phyloP scores from a whole-genome alignment of 257 asterid species.

The Solanum raphanifolium region DNA sequence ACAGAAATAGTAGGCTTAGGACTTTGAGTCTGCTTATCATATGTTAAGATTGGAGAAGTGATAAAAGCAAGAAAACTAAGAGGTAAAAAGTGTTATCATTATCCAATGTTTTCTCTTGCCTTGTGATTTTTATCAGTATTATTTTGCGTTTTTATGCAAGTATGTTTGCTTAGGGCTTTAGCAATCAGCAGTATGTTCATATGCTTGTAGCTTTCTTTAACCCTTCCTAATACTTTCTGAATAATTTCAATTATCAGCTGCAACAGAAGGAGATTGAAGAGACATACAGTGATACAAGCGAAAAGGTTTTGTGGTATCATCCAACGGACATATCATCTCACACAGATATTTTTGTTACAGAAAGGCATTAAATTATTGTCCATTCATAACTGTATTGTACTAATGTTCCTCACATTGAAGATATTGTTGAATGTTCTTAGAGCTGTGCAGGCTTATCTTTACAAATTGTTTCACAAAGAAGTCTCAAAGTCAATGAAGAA shows the following conservation, averaged over 20 bases:
- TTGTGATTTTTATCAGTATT: background rate
- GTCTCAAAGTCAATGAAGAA: background rate
- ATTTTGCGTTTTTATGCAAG: background rate
- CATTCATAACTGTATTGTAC: background rate
- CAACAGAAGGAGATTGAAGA: background rate
- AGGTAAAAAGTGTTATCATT: background rate
- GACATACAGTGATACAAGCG: background rate
- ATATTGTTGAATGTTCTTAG: background rate
- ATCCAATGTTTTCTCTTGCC: background rate
- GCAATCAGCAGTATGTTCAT: background rate
- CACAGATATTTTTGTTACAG: background rate
- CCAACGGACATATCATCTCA: background rate
- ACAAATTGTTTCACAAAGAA: background rate
- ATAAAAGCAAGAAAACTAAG: background rate
- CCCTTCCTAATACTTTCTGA: background rate
- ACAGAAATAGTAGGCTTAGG: background rate
- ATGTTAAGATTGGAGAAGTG: background rate
- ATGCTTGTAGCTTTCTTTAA: background rate
- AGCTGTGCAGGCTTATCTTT: background rate
- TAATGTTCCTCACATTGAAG: background rate
- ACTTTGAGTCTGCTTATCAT: background rate
- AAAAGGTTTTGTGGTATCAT: background rate
- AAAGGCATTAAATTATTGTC: background rate
- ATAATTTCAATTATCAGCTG: background rate
- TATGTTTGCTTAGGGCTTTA: background rate